Base-by-base conservation (phyloP, 1,284 basidiomycete genomes). In the Mycosarcoma maydis region DNA sequence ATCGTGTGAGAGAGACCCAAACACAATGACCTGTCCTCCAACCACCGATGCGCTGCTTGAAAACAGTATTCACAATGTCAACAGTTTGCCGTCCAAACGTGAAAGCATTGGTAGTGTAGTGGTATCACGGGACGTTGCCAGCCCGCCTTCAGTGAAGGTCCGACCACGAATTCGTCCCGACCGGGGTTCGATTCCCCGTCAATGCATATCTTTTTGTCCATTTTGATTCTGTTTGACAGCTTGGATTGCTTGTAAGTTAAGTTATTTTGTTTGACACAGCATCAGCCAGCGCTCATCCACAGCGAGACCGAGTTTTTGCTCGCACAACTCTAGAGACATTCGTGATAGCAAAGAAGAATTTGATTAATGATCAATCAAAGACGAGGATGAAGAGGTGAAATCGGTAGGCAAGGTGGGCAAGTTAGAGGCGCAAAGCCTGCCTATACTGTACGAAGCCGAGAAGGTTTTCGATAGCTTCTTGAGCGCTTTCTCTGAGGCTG, bases 361-460 rank as follows among this genome's bases (percentile, higher is more conserved):
- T 14, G 14, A 30, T 14, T 30, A 4, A 6, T 8, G 14, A 30
- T 30, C 29, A 10, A 30, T 30, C 29, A 4, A 37, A 20, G 8
- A 20, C 6, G 9, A 20, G 19, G 9, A 6, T 6, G 36, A 37
- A 20, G 20, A 20, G 19, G 3, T 8, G 19, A 20, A 19, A 19
- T 47, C 45, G n/a, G n/a, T n/a, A n/a, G n/a, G n/a, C n/a, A n/a
- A n/a, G n/a, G n/a, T n/a, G n/a, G n/a, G n/a, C n/a, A n/a, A n/a
- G n/a, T n/a, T n/a, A 65, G 32, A 66, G 44, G 3, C 38, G 14
- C 33, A 75, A 46, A 5, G 41, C 30, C 38, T 73, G 62, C 16
- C 94, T 84, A 82, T 97, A 98, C 83, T 90, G 86, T 67, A 96
- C 87, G 77, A 97, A 98, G n/a, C 88, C 93, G 11, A 87, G 84